Evolutionary conservation across 306 rosid species (phyloP).

Genomic region (Coriaria nepalensis): DNA sequence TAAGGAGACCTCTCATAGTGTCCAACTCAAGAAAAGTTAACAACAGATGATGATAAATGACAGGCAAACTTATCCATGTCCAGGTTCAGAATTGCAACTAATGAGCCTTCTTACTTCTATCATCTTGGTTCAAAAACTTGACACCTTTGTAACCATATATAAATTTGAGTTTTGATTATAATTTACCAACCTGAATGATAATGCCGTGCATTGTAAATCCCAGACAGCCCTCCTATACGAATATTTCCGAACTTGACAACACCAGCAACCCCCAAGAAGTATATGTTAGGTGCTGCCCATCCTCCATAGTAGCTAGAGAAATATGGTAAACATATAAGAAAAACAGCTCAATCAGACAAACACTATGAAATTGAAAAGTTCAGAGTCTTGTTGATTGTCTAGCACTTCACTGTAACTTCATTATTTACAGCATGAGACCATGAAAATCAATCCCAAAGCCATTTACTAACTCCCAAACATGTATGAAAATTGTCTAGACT

Average conservation of each 20-base stretch:
- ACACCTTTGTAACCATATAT: too few species aligned
- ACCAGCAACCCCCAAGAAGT: constrained; percentile 82
- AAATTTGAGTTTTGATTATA: neutral
- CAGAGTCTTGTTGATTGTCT: too few species aligned
- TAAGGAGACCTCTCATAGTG: constrained; percentile 94
- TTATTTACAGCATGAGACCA: too few species aligned
- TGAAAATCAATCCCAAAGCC: too few species aligned
- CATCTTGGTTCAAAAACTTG: too few species aligned
- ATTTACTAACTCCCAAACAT: too few species aligned
- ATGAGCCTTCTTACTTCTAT: too few species aligned
- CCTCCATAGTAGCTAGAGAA: constrained; percentile 81
- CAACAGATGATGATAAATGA: neutral
- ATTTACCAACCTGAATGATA: constrained; percentile 53
- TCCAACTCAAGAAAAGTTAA: constrained; percentile 33
- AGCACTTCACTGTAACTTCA: too few species aligned
- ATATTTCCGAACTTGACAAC: constrained; percentile 83
- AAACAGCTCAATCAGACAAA: neutral
- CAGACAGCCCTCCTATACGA: constrained; percentile 89
- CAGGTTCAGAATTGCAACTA: neutral
- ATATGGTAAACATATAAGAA: neutral
- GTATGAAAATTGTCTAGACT: too few species aligned
- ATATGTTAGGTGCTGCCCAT: constrained; percentile 93
- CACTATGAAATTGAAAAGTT: neutral
- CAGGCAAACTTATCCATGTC: neutral
- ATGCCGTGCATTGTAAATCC: constrained; percentile 60